Evolutionary conservation across 208 protist genomes (phyloP).

Genomic region (Tritrichomonas foetus): DNA sequence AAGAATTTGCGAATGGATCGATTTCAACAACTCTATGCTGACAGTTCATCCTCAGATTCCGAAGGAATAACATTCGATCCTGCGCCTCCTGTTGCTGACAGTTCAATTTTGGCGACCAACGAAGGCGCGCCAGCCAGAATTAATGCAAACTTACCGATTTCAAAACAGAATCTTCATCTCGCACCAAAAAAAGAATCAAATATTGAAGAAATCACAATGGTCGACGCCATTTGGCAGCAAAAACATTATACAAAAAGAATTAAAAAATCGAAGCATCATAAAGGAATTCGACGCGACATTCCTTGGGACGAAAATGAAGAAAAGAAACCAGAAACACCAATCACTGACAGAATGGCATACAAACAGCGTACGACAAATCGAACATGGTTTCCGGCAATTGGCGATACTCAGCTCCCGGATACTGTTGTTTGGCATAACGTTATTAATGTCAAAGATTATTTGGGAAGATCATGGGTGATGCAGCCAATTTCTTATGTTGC

Average conservation of each 20-base stretch:
- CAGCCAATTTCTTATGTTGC: not conserved
- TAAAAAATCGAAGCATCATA: not conserved
- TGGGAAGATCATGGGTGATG: not conserved
- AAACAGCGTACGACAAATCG: not conserved
- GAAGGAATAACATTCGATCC: no score
- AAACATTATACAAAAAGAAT: not conserved
- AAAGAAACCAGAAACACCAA: not conserved
- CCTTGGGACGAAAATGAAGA: constrained; percentile 26
- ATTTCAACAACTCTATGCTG: no score
- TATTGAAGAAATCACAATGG: not conserved
- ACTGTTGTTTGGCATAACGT: not conserved
- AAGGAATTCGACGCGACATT: not conserved
- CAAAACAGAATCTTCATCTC: not conserved
- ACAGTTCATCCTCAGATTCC: no score
- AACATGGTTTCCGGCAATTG: not conserved
- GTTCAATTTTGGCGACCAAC: no score
- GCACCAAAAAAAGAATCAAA: not conserved
- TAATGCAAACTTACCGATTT: not conserved
- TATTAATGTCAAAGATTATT: not conserved
- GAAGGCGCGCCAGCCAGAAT: not conserved
- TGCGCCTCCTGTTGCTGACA: no score
- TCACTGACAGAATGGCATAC: not conserved
- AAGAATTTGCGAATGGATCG: no score
- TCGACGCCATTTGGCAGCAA: not conserved
- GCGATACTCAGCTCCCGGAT: not conserved